phyloP scores from a whole-genome alignment of 2,329 filamentous ascomycete genomes.

The Trichothecium sympodiale region DNA sequence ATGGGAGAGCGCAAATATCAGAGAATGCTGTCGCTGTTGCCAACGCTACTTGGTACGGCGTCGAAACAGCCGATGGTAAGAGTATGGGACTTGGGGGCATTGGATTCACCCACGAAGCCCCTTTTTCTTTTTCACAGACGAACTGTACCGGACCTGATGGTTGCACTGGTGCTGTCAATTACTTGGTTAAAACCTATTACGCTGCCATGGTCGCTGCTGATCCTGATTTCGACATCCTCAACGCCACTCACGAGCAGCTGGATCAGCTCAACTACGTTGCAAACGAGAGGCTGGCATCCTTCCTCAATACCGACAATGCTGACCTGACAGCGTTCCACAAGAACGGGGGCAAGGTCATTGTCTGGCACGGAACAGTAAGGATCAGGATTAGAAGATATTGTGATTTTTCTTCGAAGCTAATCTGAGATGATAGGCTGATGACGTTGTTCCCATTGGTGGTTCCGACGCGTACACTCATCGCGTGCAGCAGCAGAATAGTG shows the following conservation, averaged over 20 bases:
- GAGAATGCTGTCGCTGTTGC: constrained; percentile 7
- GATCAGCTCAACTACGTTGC: not conserved
- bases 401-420: not conserved
- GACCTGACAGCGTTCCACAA: constrained; percentile 15
- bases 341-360: constrained; percentile 26
- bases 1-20: constrained; percentile 2
- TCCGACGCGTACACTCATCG: too few relatives aligned
- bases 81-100: constrained; percentile 4
- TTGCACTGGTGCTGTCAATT: constrained; percentile 1
- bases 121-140: not conserved
- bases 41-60: constrained; percentile 9
- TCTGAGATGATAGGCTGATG: too few relatives aligned
- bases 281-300: not conserved
- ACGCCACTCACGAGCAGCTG: not conserved
- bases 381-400: too few relatives aligned
- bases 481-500: not conserved
- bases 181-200: not conserved
- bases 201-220: constrained; percentile 1
- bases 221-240: constrained; percentile 1
- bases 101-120: not conserved
- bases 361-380: constrained; percentile 24
- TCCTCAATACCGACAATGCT: constrained; percentile 14
- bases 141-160: constrained; percentile 1
- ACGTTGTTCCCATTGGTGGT: too few relatives aligned
- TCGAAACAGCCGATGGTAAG: not conserved